A percentile compares a stretch with the other conserved stretches of the same genome.
Conservation (phyloP, 1,284 basidiomycete species). For the Trichosporon coremiiforme region DNA sequence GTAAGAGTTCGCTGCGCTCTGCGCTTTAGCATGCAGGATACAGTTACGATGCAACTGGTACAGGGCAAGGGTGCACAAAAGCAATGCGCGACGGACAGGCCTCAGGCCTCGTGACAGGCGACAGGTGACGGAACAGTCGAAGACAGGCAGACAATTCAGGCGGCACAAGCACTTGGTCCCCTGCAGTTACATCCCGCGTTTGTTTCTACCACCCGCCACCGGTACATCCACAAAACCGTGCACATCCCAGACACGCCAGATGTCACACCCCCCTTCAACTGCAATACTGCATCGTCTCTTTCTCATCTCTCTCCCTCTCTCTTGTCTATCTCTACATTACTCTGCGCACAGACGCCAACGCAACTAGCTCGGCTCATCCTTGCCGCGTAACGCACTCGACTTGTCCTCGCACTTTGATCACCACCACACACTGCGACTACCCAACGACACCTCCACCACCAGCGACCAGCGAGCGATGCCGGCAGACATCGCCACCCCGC, state of each 20-base stretch:
- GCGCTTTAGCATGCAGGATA: too few relatives aligned
- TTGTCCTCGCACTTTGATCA: background rate
- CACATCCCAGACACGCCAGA: too few relatives aligned
- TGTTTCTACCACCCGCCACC: background rate
- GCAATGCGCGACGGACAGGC: too few relatives aligned
- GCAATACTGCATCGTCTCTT: too few relatives aligned
- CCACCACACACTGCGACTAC: background rate
- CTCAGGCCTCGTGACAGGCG: background rate
- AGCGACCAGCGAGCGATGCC: background rate
- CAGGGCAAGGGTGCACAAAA: too few relatives aligned
- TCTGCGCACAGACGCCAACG: background rate
- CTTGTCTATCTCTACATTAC: background rate
- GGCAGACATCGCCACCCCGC: slow-evolving; percentile 9
- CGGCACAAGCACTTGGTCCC: background rate
- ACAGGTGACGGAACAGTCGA: background rate
- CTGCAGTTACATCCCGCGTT: slow-evolving; percentile 19
- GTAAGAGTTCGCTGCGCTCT: too few relatives aligned
- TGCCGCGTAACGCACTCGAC: background rate
- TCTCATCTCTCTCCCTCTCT: background rate
- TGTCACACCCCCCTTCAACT: too few relatives aligned
- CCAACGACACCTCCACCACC: background rate
- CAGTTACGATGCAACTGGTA: too few relatives aligned
- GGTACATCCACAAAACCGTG: too few relatives aligned
- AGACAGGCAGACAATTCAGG: background rate
- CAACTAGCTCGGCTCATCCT: background rate